Conservation (phyloP, 495 filamentous ascomycete species). For the Lichenothelia convexa region DNA sequence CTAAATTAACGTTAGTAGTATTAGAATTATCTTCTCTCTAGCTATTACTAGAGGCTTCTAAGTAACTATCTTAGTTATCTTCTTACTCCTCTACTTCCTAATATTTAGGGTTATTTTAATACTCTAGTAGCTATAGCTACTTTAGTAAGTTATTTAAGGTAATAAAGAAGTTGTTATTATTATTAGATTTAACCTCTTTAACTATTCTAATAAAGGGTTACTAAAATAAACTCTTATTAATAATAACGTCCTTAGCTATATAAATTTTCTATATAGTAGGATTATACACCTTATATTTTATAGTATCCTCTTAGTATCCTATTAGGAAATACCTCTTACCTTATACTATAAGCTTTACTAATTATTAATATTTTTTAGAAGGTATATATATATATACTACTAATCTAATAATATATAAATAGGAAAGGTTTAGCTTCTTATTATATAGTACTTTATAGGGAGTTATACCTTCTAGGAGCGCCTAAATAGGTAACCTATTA, state of each 20-base stretch:
- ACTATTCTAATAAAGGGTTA: neutral
- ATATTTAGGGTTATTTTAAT: neutral
- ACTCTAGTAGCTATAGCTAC: neutral
- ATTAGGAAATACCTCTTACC: no score
- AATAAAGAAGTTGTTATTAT: neutral
- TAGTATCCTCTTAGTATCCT: no score
- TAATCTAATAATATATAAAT: neutral
- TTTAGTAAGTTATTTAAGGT: neutral
- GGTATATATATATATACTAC: neutral
- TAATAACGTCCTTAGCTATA: neutral
- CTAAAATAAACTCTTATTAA: neutral
- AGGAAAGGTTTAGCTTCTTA: neutral
- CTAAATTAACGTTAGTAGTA: neutral
- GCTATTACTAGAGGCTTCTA: neutral
- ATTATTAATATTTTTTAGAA: neutral
- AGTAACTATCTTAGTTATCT: neutral
- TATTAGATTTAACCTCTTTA: neutral
- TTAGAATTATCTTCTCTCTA: neutral
- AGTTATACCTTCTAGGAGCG: no score
- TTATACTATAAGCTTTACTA: no score
- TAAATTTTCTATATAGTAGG: neutral
- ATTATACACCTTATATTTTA: no score
- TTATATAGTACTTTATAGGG: neutral
- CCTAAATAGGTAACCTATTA: no score
- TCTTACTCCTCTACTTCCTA: neutral